Base-by-base conservation (phyloP, 129 eudicot genomes). In the Chrysanthemum seticuspe region DNA sequence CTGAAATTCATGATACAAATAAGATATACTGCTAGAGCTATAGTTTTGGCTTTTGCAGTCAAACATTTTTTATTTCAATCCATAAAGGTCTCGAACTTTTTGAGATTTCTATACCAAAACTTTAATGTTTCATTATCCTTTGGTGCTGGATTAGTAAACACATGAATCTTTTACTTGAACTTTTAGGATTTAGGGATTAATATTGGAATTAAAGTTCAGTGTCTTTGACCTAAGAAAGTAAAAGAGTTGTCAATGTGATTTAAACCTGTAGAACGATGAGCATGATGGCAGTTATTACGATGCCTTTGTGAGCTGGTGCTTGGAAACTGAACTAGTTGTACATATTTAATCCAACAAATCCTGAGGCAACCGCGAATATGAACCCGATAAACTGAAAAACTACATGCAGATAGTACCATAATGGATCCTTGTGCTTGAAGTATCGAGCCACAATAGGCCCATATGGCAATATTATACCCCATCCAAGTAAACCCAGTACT, bases 381-480 rank as follows among this genome's bases (percentile, higher is more conserved):
- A 90, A 94, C 40, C 97, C 97, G 2, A 86, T 49, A 73, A 94
- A 84, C 50, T 94, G 97, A 84, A 88, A 61, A 55, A 34, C 63
- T 10, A 85, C 65, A 50, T 94, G 98, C 71, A 94, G 77, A 67
- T 84, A 86, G 67, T 75, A 94, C 98, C 98, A 94, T 50, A 88
- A 64, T 3, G 86, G 87, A 12, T 90, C 96, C 31, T 77, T 73
- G 11, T 86, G 96, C 84, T 68, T 90, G 16, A 93, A 78, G 72
- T 87, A 86, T 83, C 97, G 83, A 13, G 98, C 96, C 13, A 86
- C 31, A 67, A 90, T 84, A 36, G 97, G 93, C 16, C 98, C 98
- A 44, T 73, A 56, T 15, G 98, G 98, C 55, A 90, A 83, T 29
- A 90, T 81, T 11, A 94, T 67, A 5, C 96, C 97, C 98, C 98